Evolutionary conservation across 2,329 filamentous ascomycete genomes (phyloP), one percentile per base, ranked within the genome.

Genomic region (Trichoderma cornu-damae): DNA sequence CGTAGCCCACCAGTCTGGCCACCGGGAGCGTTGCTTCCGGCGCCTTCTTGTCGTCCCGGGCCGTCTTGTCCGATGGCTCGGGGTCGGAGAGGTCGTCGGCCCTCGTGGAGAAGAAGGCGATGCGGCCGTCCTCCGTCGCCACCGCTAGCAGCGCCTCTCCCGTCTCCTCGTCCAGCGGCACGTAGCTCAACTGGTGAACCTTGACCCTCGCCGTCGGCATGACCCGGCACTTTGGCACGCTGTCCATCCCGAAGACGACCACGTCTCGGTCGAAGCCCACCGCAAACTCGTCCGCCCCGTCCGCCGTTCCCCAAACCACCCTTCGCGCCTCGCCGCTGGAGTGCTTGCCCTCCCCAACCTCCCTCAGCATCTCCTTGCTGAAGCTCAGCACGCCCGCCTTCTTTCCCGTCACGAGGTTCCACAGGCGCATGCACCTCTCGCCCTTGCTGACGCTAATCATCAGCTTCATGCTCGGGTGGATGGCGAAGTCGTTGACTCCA

Each of bases 321-420:
- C 81, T 83, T 54, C 89, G 79, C 3, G 91, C 93, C 69, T 97
- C 94, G 11, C 93, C 92, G 43, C 84, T 86, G 43, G 85, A 84
- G 70, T 87, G 86, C 70, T 84, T 85, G 42, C 85, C 82, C 75
- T 96, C 90, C 44, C 89, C 90, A 9, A 88, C 82, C 64, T 88
- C 84, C 43, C 82, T 78, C 52, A 97, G 77, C 66, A 94, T 79
- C 0, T 86, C 82, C 58, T 82, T 80, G 62, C 82, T 82, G 70
- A 97, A 97, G 69, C 89, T 94, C 64, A 99, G 75, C 52, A 96
- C 92, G 28, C 92, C 90, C 1, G 92, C 92, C 75, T 96, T 96
- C 76, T 93, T 96, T 14, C 92, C 94, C 2, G 93, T 97, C 63
- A 97, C 91, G 62, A 99, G 72, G 68, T 99, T 97, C 94, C 94